Evolutionary conservation across 495 filamentous ascomycete species (phyloP).

Genomic region (Arthonia radiata): DNA sequence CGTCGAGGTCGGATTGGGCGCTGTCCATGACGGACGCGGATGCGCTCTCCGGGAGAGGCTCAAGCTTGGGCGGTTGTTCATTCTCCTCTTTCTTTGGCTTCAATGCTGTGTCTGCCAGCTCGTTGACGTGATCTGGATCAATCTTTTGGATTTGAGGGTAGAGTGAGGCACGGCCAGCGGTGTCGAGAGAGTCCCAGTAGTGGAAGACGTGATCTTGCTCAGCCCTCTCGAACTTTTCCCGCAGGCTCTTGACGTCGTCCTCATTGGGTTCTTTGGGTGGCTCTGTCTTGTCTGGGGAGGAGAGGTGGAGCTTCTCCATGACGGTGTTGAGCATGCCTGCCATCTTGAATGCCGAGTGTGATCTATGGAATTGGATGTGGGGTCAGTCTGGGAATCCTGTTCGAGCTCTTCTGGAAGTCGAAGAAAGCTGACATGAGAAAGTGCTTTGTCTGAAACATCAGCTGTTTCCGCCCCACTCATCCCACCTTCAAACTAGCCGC

Average conservation of each 20-base stretch:
- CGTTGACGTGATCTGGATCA: constrained; percentile 61
- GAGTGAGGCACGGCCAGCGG: constrained; percentile 47
- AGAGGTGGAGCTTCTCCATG: constrained; percentile 28
- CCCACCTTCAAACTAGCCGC: no score
- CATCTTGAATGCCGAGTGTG: no score
- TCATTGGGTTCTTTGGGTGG: constrained; percentile 39
- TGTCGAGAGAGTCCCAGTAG: constrained; percentile 59
- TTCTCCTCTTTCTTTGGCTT: constrained; percentile 38
- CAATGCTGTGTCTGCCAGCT: constrained; percentile 55
- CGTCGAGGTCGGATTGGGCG: constrained; percentile 46
- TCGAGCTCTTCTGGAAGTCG: no score
- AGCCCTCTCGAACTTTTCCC: constrained; percentile 51
- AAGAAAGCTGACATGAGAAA: no score
- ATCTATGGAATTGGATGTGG: no score
- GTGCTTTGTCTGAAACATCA: no score
- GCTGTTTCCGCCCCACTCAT: no score
- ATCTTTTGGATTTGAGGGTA: constrained; percentile 61
- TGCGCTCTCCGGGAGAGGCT: constrained; percentile 75
- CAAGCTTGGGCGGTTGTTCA: constrained; percentile 30
- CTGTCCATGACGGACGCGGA: constrained; percentile 85
- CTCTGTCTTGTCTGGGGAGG: constrained; percentile 13
- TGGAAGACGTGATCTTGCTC: constrained; percentile 77
- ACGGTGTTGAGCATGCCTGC: constrained; percentile 28
- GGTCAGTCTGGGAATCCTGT: no score
- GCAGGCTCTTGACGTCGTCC: constrained; percentile 48